Evolutionary conservation across 129 eudicot genomes (phyloP).

Genomic region (Kitagawia praeruptora): DNA sequence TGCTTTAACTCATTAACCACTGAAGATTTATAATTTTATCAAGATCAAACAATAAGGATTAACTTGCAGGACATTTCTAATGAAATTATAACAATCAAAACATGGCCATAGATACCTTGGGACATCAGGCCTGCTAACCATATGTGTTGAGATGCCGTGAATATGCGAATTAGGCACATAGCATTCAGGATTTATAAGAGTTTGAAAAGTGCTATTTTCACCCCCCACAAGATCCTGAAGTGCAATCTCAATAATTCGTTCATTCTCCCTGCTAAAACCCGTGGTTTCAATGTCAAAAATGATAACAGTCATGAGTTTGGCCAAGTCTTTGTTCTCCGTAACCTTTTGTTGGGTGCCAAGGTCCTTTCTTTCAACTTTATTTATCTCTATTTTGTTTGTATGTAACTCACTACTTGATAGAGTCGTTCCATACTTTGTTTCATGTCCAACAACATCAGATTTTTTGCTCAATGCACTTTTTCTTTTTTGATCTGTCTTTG

Average conservation of each 20-base stretch:
- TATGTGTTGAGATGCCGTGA: constrained; percentile 52
- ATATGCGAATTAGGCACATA: constrained; percentile 39
- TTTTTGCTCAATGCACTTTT: constrained; percentile 29
- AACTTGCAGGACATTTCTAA: neutral
- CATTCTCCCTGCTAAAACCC: constrained; percentile 47
- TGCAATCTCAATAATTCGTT: constrained; percentile 85
- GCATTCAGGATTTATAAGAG: constrained; percentile 69
- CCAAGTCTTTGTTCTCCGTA: constrained; percentile 31
- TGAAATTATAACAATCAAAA: neutral
- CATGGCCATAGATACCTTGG: constrained; percentile 50
- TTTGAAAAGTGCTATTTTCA: constrained; percentile 71
- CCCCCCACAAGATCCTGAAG: constrained; percentile 80
- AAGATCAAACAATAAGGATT: neutral
- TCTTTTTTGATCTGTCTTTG: constrained; percentile 34
- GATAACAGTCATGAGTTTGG: constrained; percentile 38
- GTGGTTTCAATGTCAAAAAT: constrained; percentile 85
- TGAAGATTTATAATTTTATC: neutral
- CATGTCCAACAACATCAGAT: constrained; percentile 28
- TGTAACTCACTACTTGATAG: constrained; percentile 21
- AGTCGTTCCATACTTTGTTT: constrained; percentile 31
- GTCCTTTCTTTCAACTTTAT: constrained; percentile 30
- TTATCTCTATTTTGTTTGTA: constrained; percentile 26
- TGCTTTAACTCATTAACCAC: neutral
- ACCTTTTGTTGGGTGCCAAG: constrained; percentile 27
- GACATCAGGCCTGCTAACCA: constrained; percentile 56